Conservation (phyloP, 2,329 filamentous ascomycete genomes). For the Aureobasidium pullulans region DNA sequence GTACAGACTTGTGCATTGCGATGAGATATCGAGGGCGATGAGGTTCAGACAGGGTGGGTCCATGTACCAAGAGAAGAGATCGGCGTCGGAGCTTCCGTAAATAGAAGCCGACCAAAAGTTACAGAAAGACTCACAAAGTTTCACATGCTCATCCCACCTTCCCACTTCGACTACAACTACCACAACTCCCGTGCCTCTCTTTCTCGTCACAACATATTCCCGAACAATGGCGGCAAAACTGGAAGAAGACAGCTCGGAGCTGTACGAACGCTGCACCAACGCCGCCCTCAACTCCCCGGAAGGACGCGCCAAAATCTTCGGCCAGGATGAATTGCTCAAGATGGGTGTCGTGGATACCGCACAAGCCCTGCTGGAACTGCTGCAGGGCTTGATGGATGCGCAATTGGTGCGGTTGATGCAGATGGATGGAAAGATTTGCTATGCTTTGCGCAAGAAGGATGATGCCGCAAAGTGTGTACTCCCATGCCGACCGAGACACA, state of each 20-base stretch:
- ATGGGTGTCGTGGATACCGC: conserved; percentile 19
- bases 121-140: conserved; percentile 1
- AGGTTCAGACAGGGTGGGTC: no score
- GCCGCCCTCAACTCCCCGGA: conserved; percentile 21
- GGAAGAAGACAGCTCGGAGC: conserved; percentile 21
- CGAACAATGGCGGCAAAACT: conserved; percentile 15
- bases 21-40: no score
- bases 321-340: conserved; percentile 24
- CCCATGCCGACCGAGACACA: neutral
- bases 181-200: no score
- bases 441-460: conserved; percentile 17
- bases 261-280: conserved; percentile 22
- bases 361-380: conserved; percentile 23
- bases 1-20: no score
- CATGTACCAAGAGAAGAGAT: neutral
- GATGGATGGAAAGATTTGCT: conserved; percentile 23
- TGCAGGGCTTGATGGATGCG: conserved; percentile 25
- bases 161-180: neutral
- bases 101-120: neutral
- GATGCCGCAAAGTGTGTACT: conserved; percentile 16
- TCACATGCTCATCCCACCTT: neutral
- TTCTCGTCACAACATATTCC: neutral
- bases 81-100: neutral
- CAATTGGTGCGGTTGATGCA: conserved; percentile 27
- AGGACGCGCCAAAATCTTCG: conserved; percentile 26